Base-by-base conservation (phyloP, 495 filamentous ascomycete genomes). In the Neurospora tetrasperma region DNA sequence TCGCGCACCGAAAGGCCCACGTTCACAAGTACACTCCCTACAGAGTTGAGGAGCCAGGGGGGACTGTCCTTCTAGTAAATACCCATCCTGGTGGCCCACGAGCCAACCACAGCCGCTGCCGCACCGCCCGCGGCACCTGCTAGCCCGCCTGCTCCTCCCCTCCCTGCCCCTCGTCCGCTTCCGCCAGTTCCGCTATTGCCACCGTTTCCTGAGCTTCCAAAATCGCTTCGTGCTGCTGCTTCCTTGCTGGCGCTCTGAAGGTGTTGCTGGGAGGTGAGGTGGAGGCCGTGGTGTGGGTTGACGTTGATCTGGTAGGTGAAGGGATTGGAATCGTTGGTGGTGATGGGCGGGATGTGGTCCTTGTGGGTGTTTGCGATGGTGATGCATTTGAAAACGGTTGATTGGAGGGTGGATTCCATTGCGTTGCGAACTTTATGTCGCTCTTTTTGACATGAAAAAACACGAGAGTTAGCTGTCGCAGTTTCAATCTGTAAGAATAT, bases 321-420 rank as follows among this genome's bases (percentile, higher is more conserved):
- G 0, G 96, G 94, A 78, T 98, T 98, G 68, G 90, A 85, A 41
- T 97, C 94, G 76, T 89, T 94, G 9, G 93, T 95, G 35, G 94
- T 98, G 73, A 99, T 98, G 69, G 96, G 96, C 40, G 96, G 96
- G 77, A 99, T 97, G 82, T 99, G 96, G 78, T 97, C 93, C 80
- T 96, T 97, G 76, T 97, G 92, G 14, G 86, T 82, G 80, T 97
- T 97, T 74, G 93, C 96, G 41, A 90, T 90, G 68, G 88, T 89
- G 27, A 98, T 86, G 74, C 97, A 94, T 79, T 97, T 97, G 84
- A 97, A 86, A 62, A 93, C 90, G 4, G 94, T 90, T 73, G 92
- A 92, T 41, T 93, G 90, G 42, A 99, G 88, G 75, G 92, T 93
- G 46, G 90, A 91, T 73, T 92, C 92, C 89, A 97, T 97, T 38